phyloP scores from a whole-genome alignment of 129 eudicot genomes.

The Ambrosia artemisiifolia region DNA sequence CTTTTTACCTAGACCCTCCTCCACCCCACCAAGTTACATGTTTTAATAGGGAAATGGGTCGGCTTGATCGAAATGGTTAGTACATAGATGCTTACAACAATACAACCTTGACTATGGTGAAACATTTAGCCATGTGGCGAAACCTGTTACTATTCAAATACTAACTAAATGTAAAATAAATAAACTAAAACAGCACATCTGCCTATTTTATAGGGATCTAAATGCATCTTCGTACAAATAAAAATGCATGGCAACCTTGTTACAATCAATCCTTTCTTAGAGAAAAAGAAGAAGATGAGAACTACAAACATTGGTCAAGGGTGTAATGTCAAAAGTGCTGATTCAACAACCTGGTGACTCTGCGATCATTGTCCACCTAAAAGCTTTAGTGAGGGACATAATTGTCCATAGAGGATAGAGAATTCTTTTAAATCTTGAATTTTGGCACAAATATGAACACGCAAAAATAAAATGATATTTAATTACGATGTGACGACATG shows the following conservation, averaged over 20 bases:
- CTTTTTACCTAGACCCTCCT: too few species aligned
- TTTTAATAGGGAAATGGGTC: too few species aligned
- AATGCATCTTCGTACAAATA: slow-evolving; percentile 7
- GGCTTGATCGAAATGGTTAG: too few species aligned
- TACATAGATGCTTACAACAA: too few species aligned
- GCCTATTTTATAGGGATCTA: slow-evolving; percentile 1
- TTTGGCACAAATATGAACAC: background rate
- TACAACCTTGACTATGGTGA: too few species aligned
- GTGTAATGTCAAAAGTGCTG: slow-evolving; percentile 11
- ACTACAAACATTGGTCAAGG: slow-evolving; percentile 21
- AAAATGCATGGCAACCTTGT: slow-evolving; percentile 4
- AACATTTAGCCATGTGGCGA: too few species aligned
- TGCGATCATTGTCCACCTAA: background rate
- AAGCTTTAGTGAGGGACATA: background rate
- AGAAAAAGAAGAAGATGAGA: background rate
- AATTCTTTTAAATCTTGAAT: background rate
- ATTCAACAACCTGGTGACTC: slow-evolving; percentile 13
- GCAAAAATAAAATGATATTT: too few species aligned
- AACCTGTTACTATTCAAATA: background rate
- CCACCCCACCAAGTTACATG: too few species aligned
- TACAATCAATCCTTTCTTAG: slow-evolving; percentile 13
- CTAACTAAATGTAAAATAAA: background rate
- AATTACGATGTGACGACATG: too few species aligned
- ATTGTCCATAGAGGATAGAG: slow-evolving; percentile 9
- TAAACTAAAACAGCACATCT: background rate